Evolutionary conservation across 2,329 filamentous ascomycete genomes (phyloP).

Genomic region (Pestalotiopsis sp.): DNA sequence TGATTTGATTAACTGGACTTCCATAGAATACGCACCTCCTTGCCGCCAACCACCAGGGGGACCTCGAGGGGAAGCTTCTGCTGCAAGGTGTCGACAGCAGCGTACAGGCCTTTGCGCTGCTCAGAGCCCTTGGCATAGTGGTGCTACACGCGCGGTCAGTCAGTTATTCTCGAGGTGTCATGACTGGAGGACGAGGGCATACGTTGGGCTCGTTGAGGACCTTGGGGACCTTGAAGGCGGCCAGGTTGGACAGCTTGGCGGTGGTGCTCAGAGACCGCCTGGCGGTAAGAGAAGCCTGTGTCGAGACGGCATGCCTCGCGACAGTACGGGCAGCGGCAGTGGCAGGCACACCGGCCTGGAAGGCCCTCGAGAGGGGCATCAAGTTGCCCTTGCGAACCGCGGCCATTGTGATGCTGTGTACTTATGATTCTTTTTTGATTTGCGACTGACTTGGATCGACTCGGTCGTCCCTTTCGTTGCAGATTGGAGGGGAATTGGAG

Average conservation of each 20-base stretch:
- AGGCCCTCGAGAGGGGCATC: slow-evolving; percentile 20
- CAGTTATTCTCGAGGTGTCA: neutral
- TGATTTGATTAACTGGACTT: no score
- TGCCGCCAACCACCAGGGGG: slow-evolving; percentile 81
- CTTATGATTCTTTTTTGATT: neutral
- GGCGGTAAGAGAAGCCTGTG: slow-evolving; percentile 19
- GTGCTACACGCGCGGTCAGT: slow-evolving; percentile 57
- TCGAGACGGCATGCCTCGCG: slow-evolving; percentile 4
- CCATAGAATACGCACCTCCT: slow-evolving; percentile 51
- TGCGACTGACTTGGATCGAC: neutral
- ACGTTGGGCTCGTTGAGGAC: slow-evolving; percentile 96
- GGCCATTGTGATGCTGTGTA: slow-evolving; percentile 21
- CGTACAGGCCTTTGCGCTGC: slow-evolving; percentile 75
- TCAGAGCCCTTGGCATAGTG: slow-evolving; percentile 84
- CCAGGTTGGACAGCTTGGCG: slow-evolving; percentile 60
- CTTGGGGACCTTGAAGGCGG: slow-evolving; percentile 84
- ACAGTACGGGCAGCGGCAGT: neutral
- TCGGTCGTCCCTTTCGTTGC: neutral
- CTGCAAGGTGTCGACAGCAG: slow-evolving; percentile 72
- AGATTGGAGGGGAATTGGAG: neutral
- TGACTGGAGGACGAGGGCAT: slow-evolving; percentile 38
- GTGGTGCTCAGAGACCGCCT: slow-evolving; percentile 29
- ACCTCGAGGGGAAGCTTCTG: slow-evolving; percentile 73
- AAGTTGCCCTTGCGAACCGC: slow-evolving; percentile 21
- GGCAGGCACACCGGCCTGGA: slow-evolving; percentile 20